Evolutionary conservation across 2,329 filamentous ascomycete genomes (phyloP).

Genomic region (Alternaria panax): DNA sequence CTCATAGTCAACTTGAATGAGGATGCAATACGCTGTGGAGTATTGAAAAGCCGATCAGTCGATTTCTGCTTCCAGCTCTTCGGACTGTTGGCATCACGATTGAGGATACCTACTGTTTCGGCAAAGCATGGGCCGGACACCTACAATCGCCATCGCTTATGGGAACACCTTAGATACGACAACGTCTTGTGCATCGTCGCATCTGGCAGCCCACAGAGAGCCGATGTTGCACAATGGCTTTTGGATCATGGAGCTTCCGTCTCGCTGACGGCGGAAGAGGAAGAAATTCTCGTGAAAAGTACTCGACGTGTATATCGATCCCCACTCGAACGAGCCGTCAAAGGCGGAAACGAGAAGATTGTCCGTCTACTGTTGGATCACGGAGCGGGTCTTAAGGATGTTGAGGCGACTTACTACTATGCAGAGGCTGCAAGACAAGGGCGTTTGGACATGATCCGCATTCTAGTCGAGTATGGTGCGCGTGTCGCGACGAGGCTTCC

Average conservation of each 20-base stretch:
- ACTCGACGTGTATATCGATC: neutral
- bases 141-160: neutral
- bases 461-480: conserved; percentile 9
- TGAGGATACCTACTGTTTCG: neutral
- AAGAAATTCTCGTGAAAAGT: no score
- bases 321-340: conserved; percentile 4
- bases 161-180: neutral
- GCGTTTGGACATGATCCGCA: conserved; percentile 12
- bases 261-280: neutral
- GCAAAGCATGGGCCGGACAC: no score
- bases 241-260: neutral
- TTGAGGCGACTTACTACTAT: neutral
- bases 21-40: neutral
- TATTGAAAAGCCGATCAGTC: neutral
- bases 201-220: conserved; percentile 1
- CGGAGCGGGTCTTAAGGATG: conserved; percentile 1
- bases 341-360: conserved; percentile 10
- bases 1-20: neutral
- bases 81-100: neutral
- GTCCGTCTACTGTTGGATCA: conserved; percentile 7
- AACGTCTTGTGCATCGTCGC: neutral
- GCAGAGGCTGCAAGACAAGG: neutral
- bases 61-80: conserved; percentile 1
- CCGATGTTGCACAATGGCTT: conserved; percentile 4
- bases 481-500: neutral